Conservation (phyloP, 345 rosid genomes). For the Firmiana major region DNA sequence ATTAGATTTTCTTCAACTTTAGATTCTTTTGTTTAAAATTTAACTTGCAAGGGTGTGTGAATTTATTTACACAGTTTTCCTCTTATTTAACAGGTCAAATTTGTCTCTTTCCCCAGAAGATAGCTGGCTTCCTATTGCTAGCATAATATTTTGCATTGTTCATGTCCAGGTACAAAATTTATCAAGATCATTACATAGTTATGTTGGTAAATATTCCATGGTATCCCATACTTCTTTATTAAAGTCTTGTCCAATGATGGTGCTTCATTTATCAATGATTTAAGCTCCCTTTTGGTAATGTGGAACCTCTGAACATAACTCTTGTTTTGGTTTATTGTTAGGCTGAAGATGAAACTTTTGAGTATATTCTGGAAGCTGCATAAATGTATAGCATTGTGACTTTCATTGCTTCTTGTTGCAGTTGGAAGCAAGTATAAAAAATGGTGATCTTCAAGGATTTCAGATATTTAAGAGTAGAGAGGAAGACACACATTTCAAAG, state of each 20-base stretch:
- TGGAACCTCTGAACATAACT: neutral
- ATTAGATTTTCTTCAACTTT: neutral
- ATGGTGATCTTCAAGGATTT: conserved; percentile 73
- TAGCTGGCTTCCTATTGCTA: conserved; percentile 89
- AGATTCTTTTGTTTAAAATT: neutral
- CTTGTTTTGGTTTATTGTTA: neutral
- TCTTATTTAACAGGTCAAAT: conserved; percentile 53
- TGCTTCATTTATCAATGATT: neutral
- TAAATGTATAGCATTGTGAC: neutral
- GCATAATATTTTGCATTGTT: conserved; percentile 73
- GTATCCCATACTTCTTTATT: neutral
- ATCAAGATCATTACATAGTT: conserved; percentile 4
- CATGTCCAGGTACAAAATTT: conserved; percentile 94
- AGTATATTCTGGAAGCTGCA: neutral
- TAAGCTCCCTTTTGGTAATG: neutral
- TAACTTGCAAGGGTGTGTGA: neutral
- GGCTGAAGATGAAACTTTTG: neutral
- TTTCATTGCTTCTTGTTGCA: conserved; percentile 25
- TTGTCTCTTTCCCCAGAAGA: conserved; percentile 80
- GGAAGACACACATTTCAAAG: conserved; percentile 26
- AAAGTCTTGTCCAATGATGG: neutral
- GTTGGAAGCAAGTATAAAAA: conserved; percentile 81
- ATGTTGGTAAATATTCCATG: neutral
- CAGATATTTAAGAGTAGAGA: conserved; percentile 37
- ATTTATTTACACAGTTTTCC: conserved; percentile 3